Evolutionary conservation across 2,329 filamentous ascomycete genomes (phyloP), one percentile per base, ranked within the genome.

Genomic region (Celoporthe dispersa): DNA sequence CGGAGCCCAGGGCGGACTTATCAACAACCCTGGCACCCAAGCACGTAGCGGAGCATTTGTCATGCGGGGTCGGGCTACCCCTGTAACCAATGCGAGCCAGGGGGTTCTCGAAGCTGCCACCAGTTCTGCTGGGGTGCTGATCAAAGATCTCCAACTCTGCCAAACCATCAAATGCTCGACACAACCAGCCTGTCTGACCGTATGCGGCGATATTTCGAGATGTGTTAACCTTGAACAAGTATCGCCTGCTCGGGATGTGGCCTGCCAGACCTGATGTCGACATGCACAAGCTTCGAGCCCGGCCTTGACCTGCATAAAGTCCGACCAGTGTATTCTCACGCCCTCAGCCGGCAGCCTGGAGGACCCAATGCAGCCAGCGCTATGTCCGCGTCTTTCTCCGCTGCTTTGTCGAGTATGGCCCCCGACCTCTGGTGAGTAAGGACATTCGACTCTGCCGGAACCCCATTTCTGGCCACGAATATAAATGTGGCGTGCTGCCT

Each of bases 91-190:
- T n/a, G 9, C 51, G 11, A 33, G 37, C 64, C 35, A 66, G 44
- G 48, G 63, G 25, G 12, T 66, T 66, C 64, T 60, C n/a, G 64
- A 66, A 66, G 64, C 64, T 60, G 64, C 64, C n/a, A 60, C 60
- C 5, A 19, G 12, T 8, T 9, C 22, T 37, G 5, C 25, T 7
- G 11, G 25, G n/a, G 16, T 55, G 51, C 25, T 31, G 14, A 31
- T 12, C 25, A 31, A 19, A 48, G 5, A 4, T 8, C 22, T 22
- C 16, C 44, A 44, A 22, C 44, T n/a, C n/a, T n/a, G n/a, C n/a
- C 44, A 48, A n/a, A 48, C 7, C 44, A n/a, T 22, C 44, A 48
- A 48, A n/a, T 48, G 44, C 16, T n/a, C 7, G 19, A 11, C 44
- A n/a, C 22, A 3, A 48, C 8, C 44, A 48, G 44, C 11, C 22